Evolutionary conservation across 768 basidiomycete species (phyloP), one percentile per base, ranked within the genome.

Genomic region (Podaxis rugospora): DNA sequence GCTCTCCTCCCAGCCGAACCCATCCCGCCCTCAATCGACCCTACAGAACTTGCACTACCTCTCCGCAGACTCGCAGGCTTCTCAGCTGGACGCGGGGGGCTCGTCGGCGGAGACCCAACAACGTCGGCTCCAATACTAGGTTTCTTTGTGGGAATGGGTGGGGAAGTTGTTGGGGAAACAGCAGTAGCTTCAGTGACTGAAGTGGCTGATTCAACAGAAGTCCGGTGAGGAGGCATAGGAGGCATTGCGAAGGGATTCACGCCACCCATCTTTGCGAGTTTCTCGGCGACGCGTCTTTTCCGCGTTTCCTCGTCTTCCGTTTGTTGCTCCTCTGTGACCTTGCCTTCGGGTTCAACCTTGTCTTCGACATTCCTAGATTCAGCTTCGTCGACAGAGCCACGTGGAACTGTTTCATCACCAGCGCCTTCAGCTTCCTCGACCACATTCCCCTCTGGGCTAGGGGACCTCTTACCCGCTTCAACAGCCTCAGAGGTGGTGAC

Each of bases 261-360:
- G n/a, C 83, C 89, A 14, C 88, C 89, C 75, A 84, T 85, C 71
- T 84, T 82, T 5, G 85, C 84, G 77, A 74, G 80, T 73, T 64
- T 82, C 80, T 84, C 87, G 23, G 87, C 82, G 21, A 90, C 80
- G 54, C 83, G 83, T 62, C 78, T 80, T 44, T 80, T 78, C 37
- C 83, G 80, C 1, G 78, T 74, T 62, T 75, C 81, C 63, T 85
- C 85, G 16, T 83, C 83, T 46, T 83, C 81, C 16, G 21, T 11
- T 11, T 4, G 1, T 7, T 61, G 46, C 28, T 53, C 58, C 44
- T 40, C 28, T 25, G 46, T 47, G 23, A 64, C 14, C 13, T 32
- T 35, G 10, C 14, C 40, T 27, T 57, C 47, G 36, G 39, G 9
- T 42, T 55, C 36, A 18, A 13, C 44, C 1, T n/a, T 35, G 16